Evolutionary conservation across 2,329 filamentous ascomycete species (phyloP).

Genomic region (Coleophoma eucalyptorum): DNA sequence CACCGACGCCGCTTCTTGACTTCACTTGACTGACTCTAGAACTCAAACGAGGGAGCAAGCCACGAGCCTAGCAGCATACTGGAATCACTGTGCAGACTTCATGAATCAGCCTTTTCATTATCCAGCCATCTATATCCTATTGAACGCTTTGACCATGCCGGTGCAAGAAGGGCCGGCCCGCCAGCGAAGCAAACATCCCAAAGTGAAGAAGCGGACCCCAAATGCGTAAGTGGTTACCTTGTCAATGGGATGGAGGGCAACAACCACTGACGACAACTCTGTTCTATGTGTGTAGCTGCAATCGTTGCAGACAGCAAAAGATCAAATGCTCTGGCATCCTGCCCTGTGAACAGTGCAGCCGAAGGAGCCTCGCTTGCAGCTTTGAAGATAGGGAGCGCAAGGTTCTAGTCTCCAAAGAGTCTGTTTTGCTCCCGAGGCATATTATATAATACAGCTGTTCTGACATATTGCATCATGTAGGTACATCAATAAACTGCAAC

Average conservation of each 20-base stretch:
- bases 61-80: too few relatives aligned
- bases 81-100: too few relatives aligned
- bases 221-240: not conserved
- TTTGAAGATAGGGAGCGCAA: constrained; percentile 42
- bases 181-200: not conserved
- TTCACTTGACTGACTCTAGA: too few relatives aligned
- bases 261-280: not conserved
- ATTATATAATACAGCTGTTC: not conserved
- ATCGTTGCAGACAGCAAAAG: constrained; percentile 40
- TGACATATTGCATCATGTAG: not conserved
- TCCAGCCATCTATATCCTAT: too few relatives aligned
- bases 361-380: constrained; percentile 35
- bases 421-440: constrained; percentile 8
- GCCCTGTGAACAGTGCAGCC: constrained; percentile 39
- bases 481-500: not conserved
- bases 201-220: not conserved
- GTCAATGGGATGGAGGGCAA: not conserved
- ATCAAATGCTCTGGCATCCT: constrained; percentile 39
- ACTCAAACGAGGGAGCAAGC: too few relatives aligned
- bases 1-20: too few relatives aligned
- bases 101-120: too few relatives aligned
- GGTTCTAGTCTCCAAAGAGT: constrained; percentile 44
- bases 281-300: constrained; percentile 28
- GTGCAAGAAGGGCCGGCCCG: not conserved
- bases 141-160: not conserved